phyloP scores from a whole-genome alignment of 345 rosid genomes.

The Mallotus nudiflorus region DNA sequence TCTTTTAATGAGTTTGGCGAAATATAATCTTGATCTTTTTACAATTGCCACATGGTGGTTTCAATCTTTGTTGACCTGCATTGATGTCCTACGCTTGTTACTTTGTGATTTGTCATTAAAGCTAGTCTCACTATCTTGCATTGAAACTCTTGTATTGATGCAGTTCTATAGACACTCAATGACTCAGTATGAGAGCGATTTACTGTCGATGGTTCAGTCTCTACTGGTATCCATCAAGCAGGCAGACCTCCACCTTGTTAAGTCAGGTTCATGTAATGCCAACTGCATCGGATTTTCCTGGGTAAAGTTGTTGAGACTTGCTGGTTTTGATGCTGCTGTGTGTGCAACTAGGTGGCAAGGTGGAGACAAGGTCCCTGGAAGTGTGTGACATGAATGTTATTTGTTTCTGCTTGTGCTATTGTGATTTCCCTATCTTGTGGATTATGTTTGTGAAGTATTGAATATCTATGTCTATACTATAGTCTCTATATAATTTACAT shows the following conservation, averaged over 20 bases:
- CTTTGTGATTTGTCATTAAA: not conserved
- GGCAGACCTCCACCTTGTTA: constrained; percentile 52
- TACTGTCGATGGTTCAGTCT: constrained; percentile 61
- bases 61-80: not conserved
- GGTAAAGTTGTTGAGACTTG: constrained; percentile 70
- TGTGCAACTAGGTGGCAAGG: constrained; percentile 83
- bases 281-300: constrained; percentile 76
- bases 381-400: constrained; percentile 36
- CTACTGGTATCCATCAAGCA: constrained; percentile 57
- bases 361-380: constrained; percentile 98
- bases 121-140: not conserved
- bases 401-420: not conserved
- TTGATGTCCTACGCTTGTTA: not conserved
- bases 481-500: not conserved
- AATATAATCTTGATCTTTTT: not conserved
- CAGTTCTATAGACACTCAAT: constrained; percentile 59
- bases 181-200: constrained; percentile 59
- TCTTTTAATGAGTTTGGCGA: too few species aligned
- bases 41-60: not conserved
- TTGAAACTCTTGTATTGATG: not conserved
- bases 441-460: not conserved
- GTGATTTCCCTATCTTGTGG: not conserved
- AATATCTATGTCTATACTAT: too few species aligned
- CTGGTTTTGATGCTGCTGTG: constrained; percentile 84
- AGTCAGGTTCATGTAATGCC: too few species aligned